phyloP scores from a whole-genome alignment of 352 stramenopile species.

The Globisporangium rhizosaccharum region DNA sequence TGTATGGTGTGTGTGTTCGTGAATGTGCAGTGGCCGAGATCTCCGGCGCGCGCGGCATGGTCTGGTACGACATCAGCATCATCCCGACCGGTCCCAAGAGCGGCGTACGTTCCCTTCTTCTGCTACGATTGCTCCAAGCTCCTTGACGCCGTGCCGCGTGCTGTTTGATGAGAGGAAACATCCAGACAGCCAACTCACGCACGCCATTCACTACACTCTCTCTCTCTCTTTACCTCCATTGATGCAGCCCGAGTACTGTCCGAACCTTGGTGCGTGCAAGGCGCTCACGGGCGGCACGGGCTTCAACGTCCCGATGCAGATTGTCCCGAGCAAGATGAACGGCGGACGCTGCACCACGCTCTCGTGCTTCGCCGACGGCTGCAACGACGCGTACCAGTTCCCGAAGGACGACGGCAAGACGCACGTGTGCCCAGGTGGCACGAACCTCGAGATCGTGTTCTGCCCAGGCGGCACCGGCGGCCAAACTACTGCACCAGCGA shows the following conservation, averaged over 20 bases:
- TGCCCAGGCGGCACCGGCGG: constrained; percentile 43
- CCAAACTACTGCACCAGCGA: constrained; percentile 11
- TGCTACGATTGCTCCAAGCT: neutral
- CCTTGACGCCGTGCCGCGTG: no score
- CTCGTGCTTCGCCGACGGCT: constrained; percentile 48
- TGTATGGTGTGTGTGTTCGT: constrained; percentile 6
- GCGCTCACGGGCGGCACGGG: constrained; percentile 44
- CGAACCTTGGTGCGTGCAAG: constrained; percentile 47
- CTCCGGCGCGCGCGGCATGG: constrained; percentile 30
- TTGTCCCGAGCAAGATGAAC: constrained; percentile 29
- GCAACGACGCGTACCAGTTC: constrained; percentile 53
- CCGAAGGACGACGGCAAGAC: constrained; percentile 75
- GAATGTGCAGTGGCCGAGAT: constrained; percentile 53
- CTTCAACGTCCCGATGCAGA: constrained; percentile 68
- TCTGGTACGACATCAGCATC: constrained; percentile 71
- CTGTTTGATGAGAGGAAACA: no score
- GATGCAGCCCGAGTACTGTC: constrained; percentile 43
- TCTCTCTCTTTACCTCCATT: neutral
- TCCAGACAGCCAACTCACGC: neutral
- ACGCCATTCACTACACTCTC: neutral
- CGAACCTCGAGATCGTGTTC: constrained; percentile 52
- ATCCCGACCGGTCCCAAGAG: constrained; percentile 57
- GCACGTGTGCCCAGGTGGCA: constrained; percentile 36
- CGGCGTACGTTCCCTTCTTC: constrained; percentile 30
- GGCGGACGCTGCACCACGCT: constrained; percentile 41